Conservation (phyloP, 2,329 filamentous ascomycete species). For the Beauveria sp. region DNA sequence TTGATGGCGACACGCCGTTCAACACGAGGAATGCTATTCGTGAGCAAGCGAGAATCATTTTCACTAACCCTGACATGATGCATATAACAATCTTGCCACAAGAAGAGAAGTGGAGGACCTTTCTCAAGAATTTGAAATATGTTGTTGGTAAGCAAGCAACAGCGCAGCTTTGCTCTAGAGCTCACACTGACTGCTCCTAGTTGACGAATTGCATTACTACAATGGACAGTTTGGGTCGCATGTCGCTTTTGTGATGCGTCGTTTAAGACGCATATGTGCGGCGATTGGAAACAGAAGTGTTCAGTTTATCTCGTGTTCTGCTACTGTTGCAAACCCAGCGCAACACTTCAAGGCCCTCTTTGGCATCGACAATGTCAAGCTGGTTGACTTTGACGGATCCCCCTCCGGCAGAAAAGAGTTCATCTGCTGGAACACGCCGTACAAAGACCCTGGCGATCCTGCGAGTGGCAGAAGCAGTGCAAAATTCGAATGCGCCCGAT, state of each 20-base stretch:
- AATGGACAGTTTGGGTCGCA: constrained; percentile 92
- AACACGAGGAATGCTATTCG: constrained; percentile 68
- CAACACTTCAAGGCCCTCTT: constrained; percentile 95
- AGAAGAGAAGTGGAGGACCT: constrained; percentile 81
- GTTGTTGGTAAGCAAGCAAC: constrained; percentile 58
- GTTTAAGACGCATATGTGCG: constrained; percentile 79
- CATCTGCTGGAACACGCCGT: constrained; percentile 95
- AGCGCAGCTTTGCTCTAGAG: not conserved
- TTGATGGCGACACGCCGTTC: constrained; percentile 92
- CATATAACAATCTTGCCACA: constrained; percentile 90
- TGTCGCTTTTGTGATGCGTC: constrained; percentile 88
- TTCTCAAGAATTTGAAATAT: constrained; percentile 81
- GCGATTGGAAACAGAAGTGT: constrained; percentile 79
- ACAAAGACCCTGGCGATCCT: constrained; percentile 80
- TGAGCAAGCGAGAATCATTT: constrained; percentile 85
- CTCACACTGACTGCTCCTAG: constrained; percentile 24
- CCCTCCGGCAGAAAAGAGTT: constrained; percentile 89
- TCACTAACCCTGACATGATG: constrained; percentile 97
- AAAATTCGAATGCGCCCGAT: constrained; percentile 74
- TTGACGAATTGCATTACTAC: constrained; percentile 90
- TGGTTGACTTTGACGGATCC: constrained; percentile 88
- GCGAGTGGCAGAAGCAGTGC: constrained; percentile 78
- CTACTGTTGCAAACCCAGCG: constrained; percentile 87
- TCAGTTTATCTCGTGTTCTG: constrained; percentile 92
- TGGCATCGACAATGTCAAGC: constrained; percentile 68